Base-by-base conservation (phyloP, 176 grass and related monocot genomes). In the Paspalum notatum region DNA sequence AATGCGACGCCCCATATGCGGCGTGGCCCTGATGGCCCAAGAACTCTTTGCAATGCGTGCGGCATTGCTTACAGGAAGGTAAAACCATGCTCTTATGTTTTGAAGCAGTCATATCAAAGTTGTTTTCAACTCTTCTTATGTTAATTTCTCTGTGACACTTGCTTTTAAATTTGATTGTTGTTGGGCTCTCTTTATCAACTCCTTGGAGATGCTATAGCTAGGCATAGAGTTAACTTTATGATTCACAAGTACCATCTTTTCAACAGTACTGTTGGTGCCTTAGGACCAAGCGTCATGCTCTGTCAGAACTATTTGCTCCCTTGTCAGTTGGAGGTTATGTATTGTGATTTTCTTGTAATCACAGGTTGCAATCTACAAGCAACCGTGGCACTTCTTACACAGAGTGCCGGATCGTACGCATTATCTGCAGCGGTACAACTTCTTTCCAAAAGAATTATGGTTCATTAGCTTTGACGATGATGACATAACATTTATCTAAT, bases 21-120 rank as follows among this genome's bases (percentile, higher is more conserved):
- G n/a, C 91, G 94, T 37, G 94, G 94, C 8, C 94, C 93, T 72
- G 91, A 97, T 72, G 94, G 94, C 50, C 94, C 94, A 12, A 91
- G 94, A 80, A 97, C 94, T 76, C 88, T 97, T 62, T 97, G 94
- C 88, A 97, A 97, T 59, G 94, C 94, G 5, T 97, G 94, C 24
- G 94, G 94, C 73, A 95, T 95, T 45, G 93, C 93, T 56, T 95
- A 88, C 84, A 86, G 89, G 63, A 95, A 95, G 93, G 93, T 92
- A 87, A 72, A 62, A 22, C 26, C 17, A 49, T 45, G 24, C 22
- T 80, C 50, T 64, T 59, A 12, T 71, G 40, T 72, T 63, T 4
- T 39, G 12, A 38, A 41, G 4, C 20, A 48, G 21, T 10, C 24
- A 80, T 65, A 24, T 21, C n/a, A 16, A 18, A 71, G 40, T 32